Evolutionary conservation across 2,329 filamentous ascomycete species (phyloP).

Genomic region (Aspergillus phoenicis): DNA sequence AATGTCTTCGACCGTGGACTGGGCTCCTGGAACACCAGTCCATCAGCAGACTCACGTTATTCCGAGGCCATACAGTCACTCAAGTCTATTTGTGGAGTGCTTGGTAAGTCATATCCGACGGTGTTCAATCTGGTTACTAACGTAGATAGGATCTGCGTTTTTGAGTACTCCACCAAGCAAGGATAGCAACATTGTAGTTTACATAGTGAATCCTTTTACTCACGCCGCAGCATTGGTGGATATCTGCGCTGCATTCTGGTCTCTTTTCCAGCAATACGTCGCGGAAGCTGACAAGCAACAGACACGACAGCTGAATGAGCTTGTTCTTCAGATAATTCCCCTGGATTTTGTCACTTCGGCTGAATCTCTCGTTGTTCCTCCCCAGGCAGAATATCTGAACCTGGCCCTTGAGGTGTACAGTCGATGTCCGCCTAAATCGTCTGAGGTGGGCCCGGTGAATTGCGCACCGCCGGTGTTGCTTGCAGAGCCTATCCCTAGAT

Average conservation of each 20-base stretch:
- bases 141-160: slow-evolving; percentile 39
- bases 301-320: slow-evolving; percentile 44
- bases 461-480: slow-evolving; percentile 58
- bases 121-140: background rate
- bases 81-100: slow-evolving; percentile 37
- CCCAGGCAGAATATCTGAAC: slow-evolving; percentile 51
- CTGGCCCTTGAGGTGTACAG: slow-evolving; percentile 62
- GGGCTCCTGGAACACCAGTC: slow-evolving; percentile 37
- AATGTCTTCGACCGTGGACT: slow-evolving; percentile 44
- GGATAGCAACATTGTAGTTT: slow-evolving; percentile 55
- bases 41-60: slow-evolving; percentile 33
- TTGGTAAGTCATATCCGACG: slow-evolving; percentile 35
- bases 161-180: slow-evolving; percentile 35
- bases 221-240: slow-evolving; percentile 50
- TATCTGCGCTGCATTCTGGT: slow-evolving; percentile 60
- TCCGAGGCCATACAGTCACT: slow-evolving; percentile 38
- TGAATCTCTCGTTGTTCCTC: slow-evolving; percentile 55
- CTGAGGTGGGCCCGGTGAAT: slow-evolving; percentile 42
- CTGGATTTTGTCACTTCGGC: slow-evolving; percentile 56
- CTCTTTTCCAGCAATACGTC: slow-evolving; percentile 58
- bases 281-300: slow-evolving; percentile 39
- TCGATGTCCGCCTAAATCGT: slow-evolving; percentile 54
- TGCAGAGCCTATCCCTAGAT: slow-evolving; percentile 55
- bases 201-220: slow-evolving; percentile 60
- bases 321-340: slow-evolving; percentile 62